Conservation (phyloP, 176 grass and related monocot genomes). For the Melocanna baccifera region DNA sequence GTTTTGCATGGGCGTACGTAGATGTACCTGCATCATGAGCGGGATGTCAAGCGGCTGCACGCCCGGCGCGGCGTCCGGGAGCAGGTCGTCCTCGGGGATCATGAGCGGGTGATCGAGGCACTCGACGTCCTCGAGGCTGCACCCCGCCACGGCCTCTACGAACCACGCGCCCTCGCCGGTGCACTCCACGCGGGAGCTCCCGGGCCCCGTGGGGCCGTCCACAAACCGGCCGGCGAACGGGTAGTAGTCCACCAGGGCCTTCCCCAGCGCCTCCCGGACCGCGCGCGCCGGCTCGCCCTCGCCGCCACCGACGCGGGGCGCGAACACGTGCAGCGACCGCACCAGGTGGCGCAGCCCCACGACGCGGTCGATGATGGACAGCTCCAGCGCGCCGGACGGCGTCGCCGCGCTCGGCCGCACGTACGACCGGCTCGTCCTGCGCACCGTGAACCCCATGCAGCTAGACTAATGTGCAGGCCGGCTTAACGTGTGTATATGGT, state of each 20-base stretch:
- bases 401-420: constrained; percentile 6
- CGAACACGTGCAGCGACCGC: constrained; percentile 34
- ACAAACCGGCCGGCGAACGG: constrained; percentile 36
- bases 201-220: not conserved
- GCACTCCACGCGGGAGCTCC: constrained; percentile 16
- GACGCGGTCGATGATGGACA: constrained; percentile 40
- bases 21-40: constrained; percentile 31
- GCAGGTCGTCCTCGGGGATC: constrained; percentile 31
- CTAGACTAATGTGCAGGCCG: not conserved
- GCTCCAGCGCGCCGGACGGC: constrained; percentile 8
- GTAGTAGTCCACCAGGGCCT: constrained; percentile 31
- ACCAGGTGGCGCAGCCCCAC: constrained; percentile 37
- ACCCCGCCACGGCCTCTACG: constrained; percentile 1
- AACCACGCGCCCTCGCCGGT: constrained; percentile 32
- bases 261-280: constrained; percentile 12
- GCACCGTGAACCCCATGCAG: constrained; percentile 25
- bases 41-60: constrained; percentile 34
- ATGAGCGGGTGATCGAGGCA: constrained; percentile 26
- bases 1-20: not conserved
- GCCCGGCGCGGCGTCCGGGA: constrained; percentile 8
- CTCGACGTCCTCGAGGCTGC: constrained; percentile 31
- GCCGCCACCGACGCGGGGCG: not conserved
- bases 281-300: not conserved
- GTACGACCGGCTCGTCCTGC: not conserved
- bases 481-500: not conserved